phyloP scores from a whole-genome alignment of 2,329 filamentous ascomycete species.

The Penicillium sp. region DNA sequence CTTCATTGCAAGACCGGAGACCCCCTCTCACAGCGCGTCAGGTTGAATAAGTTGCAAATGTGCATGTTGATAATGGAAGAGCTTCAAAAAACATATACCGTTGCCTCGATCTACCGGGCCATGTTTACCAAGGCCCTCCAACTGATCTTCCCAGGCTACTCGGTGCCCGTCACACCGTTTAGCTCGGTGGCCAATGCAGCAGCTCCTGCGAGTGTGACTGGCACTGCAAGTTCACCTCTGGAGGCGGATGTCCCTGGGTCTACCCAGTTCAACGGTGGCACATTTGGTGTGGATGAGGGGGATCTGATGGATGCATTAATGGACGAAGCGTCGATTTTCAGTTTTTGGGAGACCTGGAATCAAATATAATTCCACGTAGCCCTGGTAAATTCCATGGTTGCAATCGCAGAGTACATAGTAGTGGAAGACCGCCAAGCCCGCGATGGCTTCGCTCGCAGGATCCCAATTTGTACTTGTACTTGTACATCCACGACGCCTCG shows the following conservation, averaged over 20 bases:
- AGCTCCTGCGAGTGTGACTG: neutral
- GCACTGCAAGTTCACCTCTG: neutral
- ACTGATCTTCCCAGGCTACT: slow-evolving; percentile 25
- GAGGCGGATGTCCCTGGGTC: neutral
- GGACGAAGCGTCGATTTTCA: slow-evolving; percentile 29
- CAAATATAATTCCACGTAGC: neutral
- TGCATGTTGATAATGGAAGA: slow-evolving; percentile 40
- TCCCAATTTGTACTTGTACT: neutral
- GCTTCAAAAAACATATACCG: slow-evolving; percentile 35
- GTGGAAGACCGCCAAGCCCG: neutral
- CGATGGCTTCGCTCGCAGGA: neutral
- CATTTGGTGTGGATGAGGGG: neutral
- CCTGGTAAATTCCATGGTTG: too few relatives aligned
- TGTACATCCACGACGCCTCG: neutral
- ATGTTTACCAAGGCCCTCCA: slow-evolving; percentile 32
- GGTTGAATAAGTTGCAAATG: slow-evolving; percentile 36
- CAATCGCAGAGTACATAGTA: too few relatives aligned
- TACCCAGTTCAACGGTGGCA: slow-evolving; percentile 2
- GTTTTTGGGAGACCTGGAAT: slow-evolving; percentile 29
- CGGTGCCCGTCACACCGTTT: slow-evolving; percentile 1
- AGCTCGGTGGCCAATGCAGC: neutral
- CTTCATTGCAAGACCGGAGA: slow-evolving; percentile 31
- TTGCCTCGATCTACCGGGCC: slow-evolving; percentile 32
- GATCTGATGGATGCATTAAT: slow-evolving; percentile 25
- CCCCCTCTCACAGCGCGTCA: slow-evolving; percentile 29